Base-by-base conservation (phyloP, 352 stramenopile genomes). In the Phytopythium oedochilum region DNA sequence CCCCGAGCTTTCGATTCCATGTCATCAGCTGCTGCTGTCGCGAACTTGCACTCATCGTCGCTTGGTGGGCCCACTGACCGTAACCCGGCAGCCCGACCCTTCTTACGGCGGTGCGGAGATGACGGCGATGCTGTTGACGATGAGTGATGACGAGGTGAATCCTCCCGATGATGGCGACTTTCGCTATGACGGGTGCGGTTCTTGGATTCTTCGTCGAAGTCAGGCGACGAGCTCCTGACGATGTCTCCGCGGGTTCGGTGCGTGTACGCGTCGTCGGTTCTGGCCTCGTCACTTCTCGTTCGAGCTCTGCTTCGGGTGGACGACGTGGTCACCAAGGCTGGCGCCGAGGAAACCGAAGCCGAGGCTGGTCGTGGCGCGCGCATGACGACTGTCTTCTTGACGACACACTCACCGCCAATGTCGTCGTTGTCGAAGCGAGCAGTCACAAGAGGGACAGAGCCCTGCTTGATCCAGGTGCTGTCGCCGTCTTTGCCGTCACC, bases 381-480 rank as follows among this genome's bases (percentile, higher is more conserved):
- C 64, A 85, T 75, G 10, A 82, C 51, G 26, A 89, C 61, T 5
- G 64, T 71, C 54, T 83, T 85, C 18, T 78, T 85, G n/a, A 88
- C 66, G 26, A 83, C 64, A 5, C 61, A 64, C 26, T 57, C 70
- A 5, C 67, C 55, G 9, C 67, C 56, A 20, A 47, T 53, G 20
- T 70, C 67, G 17, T 62, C 55, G 18, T 6, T 22, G 25, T 73
- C 78, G 45, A 86, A 53, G 12, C 60, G 68, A 17, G 75, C 67
- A 11, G 73, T 73, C 11, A 92, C 55, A 12, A 92, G 70, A 14
- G 82, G 75, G 31, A 83, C 60, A 2, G 70, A 86, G 57, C 84
- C 71, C 20, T 88, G 73, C 36, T 89, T 74, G 40, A 89, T 82
- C 78, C 75, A 92, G 8, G 53, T 49, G 31, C 75, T 66, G 5